Conservation (phyloP, 2,329 filamentous ascomycete genomes). For the Penicillium janthinellum region DNA sequence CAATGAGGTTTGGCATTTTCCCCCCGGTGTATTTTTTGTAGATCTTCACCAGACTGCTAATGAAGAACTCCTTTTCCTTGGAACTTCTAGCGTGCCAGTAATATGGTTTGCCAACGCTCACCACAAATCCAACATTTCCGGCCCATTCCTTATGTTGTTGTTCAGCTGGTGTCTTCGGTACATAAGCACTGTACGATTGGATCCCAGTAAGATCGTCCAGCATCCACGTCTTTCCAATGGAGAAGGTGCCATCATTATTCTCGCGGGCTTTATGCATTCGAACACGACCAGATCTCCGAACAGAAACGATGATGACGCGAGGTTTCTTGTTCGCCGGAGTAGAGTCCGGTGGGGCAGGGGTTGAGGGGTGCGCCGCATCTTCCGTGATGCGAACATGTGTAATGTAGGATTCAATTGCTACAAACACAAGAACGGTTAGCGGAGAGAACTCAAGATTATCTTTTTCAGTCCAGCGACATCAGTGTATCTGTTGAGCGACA, state of each 20-base stretch:
- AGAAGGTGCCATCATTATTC: slow-evolving; percentile 90
- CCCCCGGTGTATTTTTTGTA: slow-evolving; percentile 95
- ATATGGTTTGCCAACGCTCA: slow-evolving; percentile 90
- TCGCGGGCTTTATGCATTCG: slow-evolving; percentile 97
- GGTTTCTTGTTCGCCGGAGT: slow-evolving; percentile 76
- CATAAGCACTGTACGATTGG: slow-evolving; percentile 73
- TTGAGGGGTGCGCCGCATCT: slow-evolving; percentile 78
- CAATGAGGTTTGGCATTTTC: slow-evolving; percentile 72
- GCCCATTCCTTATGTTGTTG: slow-evolving; percentile 72
- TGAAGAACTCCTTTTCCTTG: slow-evolving; percentile 99
- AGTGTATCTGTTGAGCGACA: not conserved
- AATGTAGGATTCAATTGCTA: slow-evolving; percentile 91
- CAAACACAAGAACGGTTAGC: slow-evolving; percentile 2
- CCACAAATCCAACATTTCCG: slow-evolving; percentile 78
- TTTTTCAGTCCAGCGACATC: not conserved
- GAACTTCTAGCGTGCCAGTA: slow-evolving; percentile 93
- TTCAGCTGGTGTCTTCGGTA: slow-evolving; percentile 61
- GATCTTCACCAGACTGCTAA: slow-evolving; percentile 93
- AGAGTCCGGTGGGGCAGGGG: slow-evolving; percentile 80
- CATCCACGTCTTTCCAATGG: slow-evolving; percentile 97
- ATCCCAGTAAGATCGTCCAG: slow-evolving; percentile 85
- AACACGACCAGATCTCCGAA: slow-evolving; percentile 87
- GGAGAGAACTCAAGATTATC: not conserved
- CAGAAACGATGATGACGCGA: slow-evolving; percentile 88
- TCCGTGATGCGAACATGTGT: slow-evolving; percentile 93